Base-by-base conservation (phyloP, 139 green algal genomes). In the Chlamydomonas asymmetrica region DNA sequence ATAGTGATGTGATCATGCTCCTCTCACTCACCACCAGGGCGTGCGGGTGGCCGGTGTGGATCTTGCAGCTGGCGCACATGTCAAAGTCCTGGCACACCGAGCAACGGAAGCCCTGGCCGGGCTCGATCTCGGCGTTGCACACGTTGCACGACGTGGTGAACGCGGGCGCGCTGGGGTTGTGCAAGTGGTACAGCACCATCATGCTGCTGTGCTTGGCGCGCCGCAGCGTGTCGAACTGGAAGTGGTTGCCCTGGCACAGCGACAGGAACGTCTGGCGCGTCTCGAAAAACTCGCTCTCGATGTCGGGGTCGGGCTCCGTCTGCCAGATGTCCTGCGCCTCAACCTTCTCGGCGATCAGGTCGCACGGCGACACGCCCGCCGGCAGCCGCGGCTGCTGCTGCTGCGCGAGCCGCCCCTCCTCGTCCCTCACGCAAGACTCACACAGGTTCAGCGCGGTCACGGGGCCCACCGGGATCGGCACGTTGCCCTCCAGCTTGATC, bases 131-230 rank as follows among this genome's bases (percentile, higher is more conserved):
- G 32, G 39, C 54, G 10, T 88, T 29, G 84, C 95, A 99, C 37
- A 92, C 48, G 85, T 97, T 98, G 92, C 97, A 99, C 34, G 87
- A 93, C 80, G 70, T 88, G 65, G 90, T 79, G 48, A 86, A 84
- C 9, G 80, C 75, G 25, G 85, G 87, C 8, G 80, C 83, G 22
- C 79, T 38, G 45, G 97, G 96, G 89, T 99, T 99, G 94, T 99
- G 95, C 76, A 99, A 80, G 88, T 99, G 96, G 91, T 99, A 99
- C 38, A 99, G 87, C 71, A 98, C 92, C 96, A 99, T 99, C 93
- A 98, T 98, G 84, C 84, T 93, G 54, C 85, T 95, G 91, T 99
- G 96, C 90, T 98, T 98, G 70, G 97, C 95, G 54, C 96, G 92
- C 32, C 96, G 94, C 76, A 98, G 77, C 32, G 87, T 95, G 92